phyloP scores from a whole-genome alignment of 345 rosid genomes.

The Draba incana region DNA sequence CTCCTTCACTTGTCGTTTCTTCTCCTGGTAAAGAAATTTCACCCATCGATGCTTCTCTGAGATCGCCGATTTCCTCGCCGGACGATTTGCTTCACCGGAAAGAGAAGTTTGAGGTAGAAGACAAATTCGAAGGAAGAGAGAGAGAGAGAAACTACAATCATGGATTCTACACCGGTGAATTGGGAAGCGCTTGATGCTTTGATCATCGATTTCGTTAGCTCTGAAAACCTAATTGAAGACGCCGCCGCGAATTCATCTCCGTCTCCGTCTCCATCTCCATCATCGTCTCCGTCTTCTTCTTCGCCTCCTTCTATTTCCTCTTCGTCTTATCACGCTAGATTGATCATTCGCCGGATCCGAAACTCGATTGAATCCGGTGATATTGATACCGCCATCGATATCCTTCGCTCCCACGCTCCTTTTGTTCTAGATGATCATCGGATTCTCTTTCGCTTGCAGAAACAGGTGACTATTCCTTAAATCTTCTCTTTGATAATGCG shows the following conservation, averaged over 20 bases:
- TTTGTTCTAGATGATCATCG: constrained; percentile 76
- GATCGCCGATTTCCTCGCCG: constrained; percentile 24
- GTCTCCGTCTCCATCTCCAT: constrained; percentile 46
- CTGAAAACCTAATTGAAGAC: constrained; percentile 78
- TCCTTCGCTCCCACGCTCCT: constrained; percentile 71
- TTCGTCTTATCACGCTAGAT: constrained; percentile 66
- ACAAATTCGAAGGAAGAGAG: constrained; percentile 10
- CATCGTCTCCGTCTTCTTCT: constrained; percentile 51
- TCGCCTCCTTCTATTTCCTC: constrained; percentile 61
- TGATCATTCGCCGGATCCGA: constrained; percentile 82
- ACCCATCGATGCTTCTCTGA: constrained; percentile 17
- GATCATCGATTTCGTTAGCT: constrained; percentile 78
- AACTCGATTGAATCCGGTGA: constrained; percentile 72
- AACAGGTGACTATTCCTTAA: constrained; percentile 59
- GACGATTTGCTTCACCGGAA: not conserved
- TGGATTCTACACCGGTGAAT: constrained; percentile 76
- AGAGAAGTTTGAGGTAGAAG: not conserved
- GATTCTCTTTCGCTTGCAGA: constrained; percentile 80
- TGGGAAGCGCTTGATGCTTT: constrained; percentile 92
- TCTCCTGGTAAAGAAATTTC: not conserved
- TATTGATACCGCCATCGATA: constrained; percentile 65
- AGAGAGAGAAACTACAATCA: constrained; percentile 35
- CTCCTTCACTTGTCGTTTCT: constrained; percentile 21
- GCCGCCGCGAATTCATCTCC: constrained; percentile 41
- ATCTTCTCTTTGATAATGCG: not conserved